A percentile compares a stretch with the other conserved stretches of the same genome.
Evolutionary conservation across 2,329 filamentous ascomycete species (phyloP).

Genomic region (Xylariomycetidae sp.): DNA sequence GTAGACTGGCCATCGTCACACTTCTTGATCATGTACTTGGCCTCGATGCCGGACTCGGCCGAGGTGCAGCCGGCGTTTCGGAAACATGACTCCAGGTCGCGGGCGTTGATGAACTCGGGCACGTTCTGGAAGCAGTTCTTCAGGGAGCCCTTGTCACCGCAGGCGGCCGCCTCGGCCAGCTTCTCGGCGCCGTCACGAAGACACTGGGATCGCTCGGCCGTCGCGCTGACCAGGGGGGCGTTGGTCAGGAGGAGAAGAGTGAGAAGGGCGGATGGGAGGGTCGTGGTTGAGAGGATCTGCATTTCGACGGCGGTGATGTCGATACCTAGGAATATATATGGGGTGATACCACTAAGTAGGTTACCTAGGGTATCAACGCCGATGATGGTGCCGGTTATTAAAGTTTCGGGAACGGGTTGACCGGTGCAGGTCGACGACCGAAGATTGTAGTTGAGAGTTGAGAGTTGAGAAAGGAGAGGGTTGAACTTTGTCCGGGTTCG

Average conservation of each 20-base stretch:
- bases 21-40: constrained; percentile 25
- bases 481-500: too few relatives aligned
- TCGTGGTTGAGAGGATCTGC: too few relatives aligned
- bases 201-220: constrained; percentile 30
- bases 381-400: too few relatives aligned
- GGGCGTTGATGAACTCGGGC: constrained; percentile 21
- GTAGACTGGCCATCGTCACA: constrained; percentile 21
- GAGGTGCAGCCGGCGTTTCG: constrained; percentile 30
- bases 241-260: constrained; percentile 28
- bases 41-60: constrained; percentile 30
- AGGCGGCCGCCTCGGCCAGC: constrained; percentile 37
- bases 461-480: too few relatives aligned
- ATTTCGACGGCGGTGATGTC: too few relatives aligned
- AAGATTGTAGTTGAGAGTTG: too few relatives aligned
- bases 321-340: too few relatives aligned
- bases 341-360: too few relatives aligned
- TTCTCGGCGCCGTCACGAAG: constrained; percentile 32
- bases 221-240: constrained; percentile 23
- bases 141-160: constrained; percentile 39
- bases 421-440: too few relatives aligned
- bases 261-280: constrained; percentile 24
- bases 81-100: constrained; percentile 35
- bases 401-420: too few relatives aligned
- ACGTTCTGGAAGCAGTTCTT: constrained; percentile 36
- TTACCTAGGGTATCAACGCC: too few relatives aligned